Percentiles rank a stretch among this genome's conserved stretches.
phyloP scores from a whole-genome alignment of 2,329 filamentous ascomycete genomes.

The Colletotrichum siamense region DNA sequence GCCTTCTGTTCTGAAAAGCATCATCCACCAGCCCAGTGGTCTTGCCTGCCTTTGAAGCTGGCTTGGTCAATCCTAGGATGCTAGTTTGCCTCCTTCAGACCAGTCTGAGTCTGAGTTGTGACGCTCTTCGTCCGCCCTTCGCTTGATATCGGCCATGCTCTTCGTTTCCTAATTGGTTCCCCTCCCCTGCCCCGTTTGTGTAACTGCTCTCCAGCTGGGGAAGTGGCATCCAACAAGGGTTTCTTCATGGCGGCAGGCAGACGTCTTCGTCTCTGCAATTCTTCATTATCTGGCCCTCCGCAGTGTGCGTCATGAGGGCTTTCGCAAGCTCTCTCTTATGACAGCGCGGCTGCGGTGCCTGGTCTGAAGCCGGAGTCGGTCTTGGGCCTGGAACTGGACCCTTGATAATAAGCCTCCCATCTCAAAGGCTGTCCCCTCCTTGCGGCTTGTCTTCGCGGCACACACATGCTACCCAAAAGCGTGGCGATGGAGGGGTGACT shows the following conservation, averaged over 20 bases:
- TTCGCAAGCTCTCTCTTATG: not conserved
- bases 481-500: constrained; percentile 19
- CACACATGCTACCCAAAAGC: constrained; percentile 23
- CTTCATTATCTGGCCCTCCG: not conserved
- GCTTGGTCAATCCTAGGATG: constrained; percentile 6
- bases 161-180: not conserved
- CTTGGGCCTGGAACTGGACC: not conserved
- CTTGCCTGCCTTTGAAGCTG: not conserved
- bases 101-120: not conserved
- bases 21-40: not conserved
- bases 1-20: not conserved
- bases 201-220: not conserved
- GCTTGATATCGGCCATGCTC: constrained; percentile 1
- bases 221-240: not conserved
- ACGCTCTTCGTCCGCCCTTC: not conserved
- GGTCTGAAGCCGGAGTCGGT: not conserved
- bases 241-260: not conserved
- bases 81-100: constrained; percentile 8
- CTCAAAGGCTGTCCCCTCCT: not conserved
- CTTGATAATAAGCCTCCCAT: constrained; percentile 7
- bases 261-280: not conserved
- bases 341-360: not conserved
- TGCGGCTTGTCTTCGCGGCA: constrained; percentile 13
- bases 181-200: not conserved
- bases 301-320: not conserved